A percentile compares a stretch with the other conserved stretches of the same genome.
phyloP scores from a whole-genome alignment of 257 asterid genomes.

The Forsythia suspensa region DNA sequence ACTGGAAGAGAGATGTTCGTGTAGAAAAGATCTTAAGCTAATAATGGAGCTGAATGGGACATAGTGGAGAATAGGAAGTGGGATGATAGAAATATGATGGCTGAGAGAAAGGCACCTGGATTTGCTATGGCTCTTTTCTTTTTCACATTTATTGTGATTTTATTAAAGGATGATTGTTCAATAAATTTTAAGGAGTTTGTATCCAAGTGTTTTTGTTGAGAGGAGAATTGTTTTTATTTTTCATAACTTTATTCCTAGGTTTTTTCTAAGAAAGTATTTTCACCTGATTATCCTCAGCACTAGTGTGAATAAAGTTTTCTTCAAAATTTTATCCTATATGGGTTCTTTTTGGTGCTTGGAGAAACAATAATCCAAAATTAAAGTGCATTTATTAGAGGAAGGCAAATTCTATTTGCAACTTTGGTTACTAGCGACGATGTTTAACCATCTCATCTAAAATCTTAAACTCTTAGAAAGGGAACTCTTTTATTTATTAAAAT shows the following conservation, averaged over 20 bases:
- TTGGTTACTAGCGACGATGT: background rate
- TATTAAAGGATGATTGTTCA: background rate
- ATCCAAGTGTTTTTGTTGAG: background rate
- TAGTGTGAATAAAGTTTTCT: background rate
- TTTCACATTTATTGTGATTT: background rate
- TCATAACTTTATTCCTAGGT: background rate
- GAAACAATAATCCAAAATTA: background rate
- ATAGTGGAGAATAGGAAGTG: background rate
- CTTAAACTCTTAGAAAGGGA: background rate
- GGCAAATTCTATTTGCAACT: background rate
- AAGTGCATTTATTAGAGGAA: background rate
- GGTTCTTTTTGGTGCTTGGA: background rate
- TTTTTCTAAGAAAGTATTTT: background rate
- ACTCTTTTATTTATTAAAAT: background rate
- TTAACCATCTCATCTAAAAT: background rate
- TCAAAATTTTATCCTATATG: background rate
- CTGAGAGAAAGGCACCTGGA: background rate
- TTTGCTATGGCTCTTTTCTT: background rate
- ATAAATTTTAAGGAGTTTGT: background rate
- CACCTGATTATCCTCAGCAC: background rate
- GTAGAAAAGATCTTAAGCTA: background rate
- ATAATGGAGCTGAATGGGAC: background rate
- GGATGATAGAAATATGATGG: background rate
- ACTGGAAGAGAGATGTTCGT: background rate
- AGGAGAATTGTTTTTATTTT: background rate